These are phyloP conservation scores for Exophiala sp. DNA, from an alignment of 2,329 filamentous ascomycete genomes.

Conservation along the genomic window DNA sequence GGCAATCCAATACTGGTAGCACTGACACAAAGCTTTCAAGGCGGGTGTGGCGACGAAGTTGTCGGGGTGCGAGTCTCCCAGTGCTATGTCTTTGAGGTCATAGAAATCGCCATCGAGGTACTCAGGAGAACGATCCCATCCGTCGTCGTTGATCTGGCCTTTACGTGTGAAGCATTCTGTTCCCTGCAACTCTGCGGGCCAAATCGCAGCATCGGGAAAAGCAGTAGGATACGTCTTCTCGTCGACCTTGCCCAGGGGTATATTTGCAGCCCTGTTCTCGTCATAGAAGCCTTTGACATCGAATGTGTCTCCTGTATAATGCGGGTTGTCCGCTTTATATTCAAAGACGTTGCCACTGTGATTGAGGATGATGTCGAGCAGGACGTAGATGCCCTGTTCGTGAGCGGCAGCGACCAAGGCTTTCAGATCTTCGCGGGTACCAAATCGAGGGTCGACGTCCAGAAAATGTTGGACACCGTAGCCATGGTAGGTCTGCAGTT, in stretches of 20 bases:
- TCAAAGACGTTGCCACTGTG: slow-evolving; percentile 13
- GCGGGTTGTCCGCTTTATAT: slow-evolving; percentile 6
- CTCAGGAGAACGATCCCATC: slow-evolving; percentile 14
- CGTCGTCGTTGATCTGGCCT: slow-evolving; percentile 14
- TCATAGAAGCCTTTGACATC: slow-evolving; percentile 13
- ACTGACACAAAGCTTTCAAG: slow-evolving; percentile 5
- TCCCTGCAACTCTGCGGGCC: slow-evolving; percentile 10
- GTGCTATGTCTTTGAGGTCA: slow-evolving; percentile 14
- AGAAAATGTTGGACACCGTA: slow-evolving; percentile 15
- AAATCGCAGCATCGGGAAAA: slow-evolving; percentile 11
- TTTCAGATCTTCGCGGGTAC: slow-evolving; percentile 11
- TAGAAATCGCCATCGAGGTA: slow-evolving; percentile 16
- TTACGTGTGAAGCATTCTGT: slow-evolving; percentile 12
- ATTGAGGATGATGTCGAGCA: slow-evolving; percentile 16
- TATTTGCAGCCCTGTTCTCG: slow-evolving; percentile 3
- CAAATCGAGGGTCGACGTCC: slow-evolving; percentile 11
- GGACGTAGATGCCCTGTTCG: slow-evolving; percentile 10
- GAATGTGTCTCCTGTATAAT: slow-evolving; percentile 10
- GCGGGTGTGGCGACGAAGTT: slow-evolving; percentile 8
- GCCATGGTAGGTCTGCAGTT: slow-evolving; percentile 14
- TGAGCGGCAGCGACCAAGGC: slow-evolving; percentile 9
- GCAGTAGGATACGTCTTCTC: background rate
- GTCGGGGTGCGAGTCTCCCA: slow-evolving; percentile 8
- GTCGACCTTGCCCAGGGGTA: slow-evolving; percentile 11
- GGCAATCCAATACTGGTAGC: slow-evolving; percentile 18